A percentile compares a stretch with the other conserved stretches of the same genome.
phyloP scores from a whole-genome alignment of 2,329 filamentous ascomycete genomes.

The Colletotrichum endophyticum region DNA sequence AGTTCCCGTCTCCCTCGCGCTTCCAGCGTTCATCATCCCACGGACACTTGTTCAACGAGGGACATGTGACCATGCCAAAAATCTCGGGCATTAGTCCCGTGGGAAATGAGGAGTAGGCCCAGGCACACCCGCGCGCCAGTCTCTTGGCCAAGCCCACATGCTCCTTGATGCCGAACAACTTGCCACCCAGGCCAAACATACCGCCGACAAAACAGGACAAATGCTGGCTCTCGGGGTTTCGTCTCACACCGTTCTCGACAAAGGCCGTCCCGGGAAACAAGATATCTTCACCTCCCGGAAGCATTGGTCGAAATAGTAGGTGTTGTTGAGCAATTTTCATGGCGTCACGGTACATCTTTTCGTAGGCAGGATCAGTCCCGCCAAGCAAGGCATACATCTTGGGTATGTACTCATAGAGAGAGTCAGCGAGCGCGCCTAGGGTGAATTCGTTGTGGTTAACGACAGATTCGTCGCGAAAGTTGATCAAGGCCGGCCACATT shows the following conservation, averaged over 20 bases:
- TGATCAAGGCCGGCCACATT: conserved; percentile 74
- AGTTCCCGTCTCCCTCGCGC: conserved; percentile 25
- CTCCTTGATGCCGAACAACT: conserved; percentile 42
- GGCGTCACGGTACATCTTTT: conserved; percentile 59
- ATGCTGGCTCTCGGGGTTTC: conserved; percentile 44
- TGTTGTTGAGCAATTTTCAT: conserved; percentile 60
- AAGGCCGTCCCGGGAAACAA: conserved; percentile 53
- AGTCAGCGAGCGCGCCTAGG: conserved; percentile 46
- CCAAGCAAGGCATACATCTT: conserved; percentile 61
- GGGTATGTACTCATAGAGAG: conserved; percentile 44
- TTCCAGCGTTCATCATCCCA: conserved; percentile 38
- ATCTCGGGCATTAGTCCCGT: conserved; percentile 59
- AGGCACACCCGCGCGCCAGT: conserved; percentile 56
- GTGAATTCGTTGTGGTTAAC: conserved; percentile 31
- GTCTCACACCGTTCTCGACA: conserved; percentile 21
- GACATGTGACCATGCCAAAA: conserved; percentile 47
- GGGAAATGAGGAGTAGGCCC: conserved; percentile 51
- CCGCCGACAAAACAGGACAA: conserved; percentile 58
- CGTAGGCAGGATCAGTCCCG: conserved; percentile 59
- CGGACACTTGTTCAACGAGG: conserved; percentile 46
- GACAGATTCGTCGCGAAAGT: conserved; percentile 57
- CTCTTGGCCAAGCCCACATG: conserved; percentile 48
- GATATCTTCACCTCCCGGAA: conserved; percentile 66
- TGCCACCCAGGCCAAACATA: conserved; percentile 53
- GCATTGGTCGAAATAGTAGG: conserved; percentile 69